A percentile compares a stretch with the other conserved stretches of the same genome.
phyloP scores from a whole-genome alignment of 192 early-diverging fungal species.

The Kickxella alabastrina region DNA sequence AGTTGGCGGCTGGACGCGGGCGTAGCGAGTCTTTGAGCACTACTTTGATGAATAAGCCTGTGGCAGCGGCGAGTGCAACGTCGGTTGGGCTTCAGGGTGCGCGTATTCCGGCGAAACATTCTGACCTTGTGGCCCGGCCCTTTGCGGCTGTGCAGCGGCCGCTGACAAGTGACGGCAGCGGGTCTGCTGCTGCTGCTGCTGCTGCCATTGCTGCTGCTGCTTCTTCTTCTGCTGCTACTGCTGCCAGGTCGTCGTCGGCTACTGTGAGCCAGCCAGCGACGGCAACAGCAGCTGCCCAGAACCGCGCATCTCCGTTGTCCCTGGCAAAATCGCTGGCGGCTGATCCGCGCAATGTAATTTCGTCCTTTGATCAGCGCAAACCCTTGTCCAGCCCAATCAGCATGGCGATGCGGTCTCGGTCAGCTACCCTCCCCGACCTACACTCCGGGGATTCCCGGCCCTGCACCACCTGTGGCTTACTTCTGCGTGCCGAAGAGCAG shows the following conservation, averaged over 20 bases:
- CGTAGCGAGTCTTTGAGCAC: constrained; percentile 30
- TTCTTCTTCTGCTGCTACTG: too few species aligned
- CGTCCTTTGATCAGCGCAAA: constrained; percentile 21
- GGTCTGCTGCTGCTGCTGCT: too few species aligned
- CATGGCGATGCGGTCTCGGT: constrained; percentile 29
- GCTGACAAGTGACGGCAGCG: constrained; percentile 3
- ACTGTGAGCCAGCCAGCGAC: too few species aligned
- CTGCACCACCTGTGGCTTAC: constrained; percentile 32
- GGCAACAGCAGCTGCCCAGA: not conserved
- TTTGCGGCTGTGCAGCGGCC: constrained; percentile 5
- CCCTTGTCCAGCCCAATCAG: not conserved
- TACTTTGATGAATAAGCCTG: not conserved
- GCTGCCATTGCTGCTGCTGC: too few species aligned
- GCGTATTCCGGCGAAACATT: constrained; percentile 2
- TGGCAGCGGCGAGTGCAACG: not conserved
- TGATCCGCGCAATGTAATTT: constrained; percentile 17
- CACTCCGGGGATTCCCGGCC: constrained; percentile 7
- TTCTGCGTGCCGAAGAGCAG: constrained; percentile 37
- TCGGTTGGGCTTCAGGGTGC: not conserved
- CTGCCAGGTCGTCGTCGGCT: too few species aligned
- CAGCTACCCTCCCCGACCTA: constrained; percentile 39
- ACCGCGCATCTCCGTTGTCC: not conserved
- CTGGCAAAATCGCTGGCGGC: not conserved
- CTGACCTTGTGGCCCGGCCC: constrained; percentile 1
- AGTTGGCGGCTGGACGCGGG: constrained; percentile 5